These are phyloP conservation scores for Thalassiosira profunda DNA, from an alignment of 108 stramenopile genomes.

Conservation along the genomic window DNA sequence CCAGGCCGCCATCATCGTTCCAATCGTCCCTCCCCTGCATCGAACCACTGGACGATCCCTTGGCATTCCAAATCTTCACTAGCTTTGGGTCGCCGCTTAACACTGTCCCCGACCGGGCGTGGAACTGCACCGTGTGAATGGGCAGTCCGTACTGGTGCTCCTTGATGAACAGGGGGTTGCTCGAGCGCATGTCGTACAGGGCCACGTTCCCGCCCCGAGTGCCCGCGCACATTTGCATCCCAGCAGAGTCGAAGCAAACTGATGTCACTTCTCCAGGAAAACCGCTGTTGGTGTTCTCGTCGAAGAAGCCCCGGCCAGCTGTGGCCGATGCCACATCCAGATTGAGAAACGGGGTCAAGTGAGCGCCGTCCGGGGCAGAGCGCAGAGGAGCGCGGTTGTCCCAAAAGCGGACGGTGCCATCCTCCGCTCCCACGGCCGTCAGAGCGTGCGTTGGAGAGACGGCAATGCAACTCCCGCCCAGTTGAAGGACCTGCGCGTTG, in stretches of 20 bases:
- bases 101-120: constrained; percentile 76
- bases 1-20: constrained; percentile 35
- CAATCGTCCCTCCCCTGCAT: constrained; percentile 14
- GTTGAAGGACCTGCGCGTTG: constrained; percentile 26
- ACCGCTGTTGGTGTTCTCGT: constrained; percentile 42
- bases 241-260: constrained; percentile 85
- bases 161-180: constrained; percentile 87
- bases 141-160: constrained; percentile 98
- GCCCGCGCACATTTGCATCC: constrained; percentile 93
- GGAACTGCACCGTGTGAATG: constrained; percentile 93
- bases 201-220: constrained; percentile 92
- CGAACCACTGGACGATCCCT: constrained; percentile 47
- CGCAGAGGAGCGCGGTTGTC: constrained; percentile 79
- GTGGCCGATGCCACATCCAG: constrained; percentile 85
- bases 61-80: constrained; percentile 96
- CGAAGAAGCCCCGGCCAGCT: constrained; percentile 73
- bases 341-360: constrained; percentile 74
- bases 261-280: constrained; percentile 81
- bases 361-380: constrained; percentile 34
- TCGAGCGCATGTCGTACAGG: constrained; percentile 95
- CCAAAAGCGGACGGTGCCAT: constrained; percentile 92
- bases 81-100: constrained; percentile 93
- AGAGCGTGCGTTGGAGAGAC: constrained; percentile 76
- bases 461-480: constrained; percentile 76
- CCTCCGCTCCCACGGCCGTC: constrained; percentile 87